Evolutionary conservation across 1,284 basidiomycete species (phyloP).

Genomic region (Melampsora larici-populina): DNA sequence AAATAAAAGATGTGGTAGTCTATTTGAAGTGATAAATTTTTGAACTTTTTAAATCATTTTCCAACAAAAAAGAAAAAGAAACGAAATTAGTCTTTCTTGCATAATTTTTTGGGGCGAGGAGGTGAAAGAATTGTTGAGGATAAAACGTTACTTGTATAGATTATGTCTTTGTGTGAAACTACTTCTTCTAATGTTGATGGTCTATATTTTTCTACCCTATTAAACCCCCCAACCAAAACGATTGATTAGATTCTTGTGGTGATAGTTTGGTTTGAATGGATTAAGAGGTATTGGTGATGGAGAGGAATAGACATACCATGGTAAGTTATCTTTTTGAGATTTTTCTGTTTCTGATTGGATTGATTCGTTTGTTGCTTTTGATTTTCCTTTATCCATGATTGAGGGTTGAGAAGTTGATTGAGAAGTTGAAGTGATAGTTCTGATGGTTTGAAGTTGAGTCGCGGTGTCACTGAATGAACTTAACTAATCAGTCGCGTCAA

Average conservation of each 20-base stretch:
- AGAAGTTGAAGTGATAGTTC: not conserved
- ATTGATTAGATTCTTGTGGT: too few species aligned
- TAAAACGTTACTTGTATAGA: constrained; percentile 71
- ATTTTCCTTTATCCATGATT: constrained; percentile 37
- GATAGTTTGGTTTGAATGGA: too few species aligned
- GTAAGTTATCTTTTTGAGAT: not conserved
- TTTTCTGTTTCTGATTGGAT: constrained; percentile 15
- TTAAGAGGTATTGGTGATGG: too few species aligned
- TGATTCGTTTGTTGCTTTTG: not conserved
- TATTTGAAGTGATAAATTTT: constrained; percentile 90
- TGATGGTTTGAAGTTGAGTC: too few species aligned
- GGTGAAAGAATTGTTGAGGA: constrained; percentile 4
- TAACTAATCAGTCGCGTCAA: too few species aligned
- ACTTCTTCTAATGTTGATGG: constrained; percentile 84
- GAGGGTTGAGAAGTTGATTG: not conserved
- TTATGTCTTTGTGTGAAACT: constrained; percentile 91
- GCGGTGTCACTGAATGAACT: too few species aligned
- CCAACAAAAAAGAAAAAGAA: not conserved
- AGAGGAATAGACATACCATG: too few species aligned
- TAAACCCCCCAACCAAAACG: constrained; percentile 22
- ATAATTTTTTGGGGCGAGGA: not conserved
- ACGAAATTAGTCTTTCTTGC: too few species aligned
- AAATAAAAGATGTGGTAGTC: constrained; percentile 90
- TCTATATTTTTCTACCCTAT: constrained; percentile 92
- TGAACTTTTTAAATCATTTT: constrained; percentile 68